These are phyloP conservation scores for Afroboletus lepidellus DNA, from an alignment of 1,284 basidiomycete genomes.

Conservation along the genomic window DNA sequence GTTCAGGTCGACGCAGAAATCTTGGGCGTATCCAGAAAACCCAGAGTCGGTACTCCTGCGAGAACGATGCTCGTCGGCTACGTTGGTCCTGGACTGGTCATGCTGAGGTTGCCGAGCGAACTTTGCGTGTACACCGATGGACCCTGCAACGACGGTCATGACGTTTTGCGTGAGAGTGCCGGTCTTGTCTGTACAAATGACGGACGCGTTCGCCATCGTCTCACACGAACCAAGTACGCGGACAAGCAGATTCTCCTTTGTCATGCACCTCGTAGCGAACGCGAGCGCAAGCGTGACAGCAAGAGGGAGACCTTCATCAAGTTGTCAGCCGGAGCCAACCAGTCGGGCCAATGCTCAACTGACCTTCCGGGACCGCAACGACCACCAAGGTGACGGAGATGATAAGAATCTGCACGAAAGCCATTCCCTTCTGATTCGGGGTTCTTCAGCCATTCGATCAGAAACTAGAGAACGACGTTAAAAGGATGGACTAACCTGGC, in stretches of 20 bases:
- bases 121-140: conserved; percentile 90
- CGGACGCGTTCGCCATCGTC: conserved; percentile 97
- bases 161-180: conserved; percentile 91
- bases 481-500: conserved; percentile 36
- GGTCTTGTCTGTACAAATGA: conserved; percentile 96
- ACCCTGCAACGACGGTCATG: conserved; percentile 96
- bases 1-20: conserved; percentile 84
- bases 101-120: conserved; percentile 82
- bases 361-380: conserved; percentile 94
- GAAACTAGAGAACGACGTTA: neutral
- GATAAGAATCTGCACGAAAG: conserved; percentile 92
- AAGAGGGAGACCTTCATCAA: conserved; percentile 75
- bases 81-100: conserved; percentile 76
- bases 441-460: conserved; percentile 42
- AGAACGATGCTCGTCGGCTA: conserved; percentile 51
- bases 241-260: conserved; percentile 90
- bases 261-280: conserved; percentile 98
- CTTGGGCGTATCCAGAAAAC: conserved; percentile 49
- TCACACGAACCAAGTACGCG: conserved; percentile 95
- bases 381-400: conserved; percentile 95
- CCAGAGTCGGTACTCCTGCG: conserved; percentile 34
- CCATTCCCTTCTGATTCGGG: conserved; percentile 82
- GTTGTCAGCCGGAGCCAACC: conserved; percentile 11
- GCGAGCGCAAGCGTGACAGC: conserved; percentile 96
- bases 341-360: conserved; percentile 10